Evolutionary conservation across 2,329 filamentous ascomycete genomes (phyloP), one percentile per base, ranked within the genome.

Genomic region (Cordyceps tenuipes): DNA sequence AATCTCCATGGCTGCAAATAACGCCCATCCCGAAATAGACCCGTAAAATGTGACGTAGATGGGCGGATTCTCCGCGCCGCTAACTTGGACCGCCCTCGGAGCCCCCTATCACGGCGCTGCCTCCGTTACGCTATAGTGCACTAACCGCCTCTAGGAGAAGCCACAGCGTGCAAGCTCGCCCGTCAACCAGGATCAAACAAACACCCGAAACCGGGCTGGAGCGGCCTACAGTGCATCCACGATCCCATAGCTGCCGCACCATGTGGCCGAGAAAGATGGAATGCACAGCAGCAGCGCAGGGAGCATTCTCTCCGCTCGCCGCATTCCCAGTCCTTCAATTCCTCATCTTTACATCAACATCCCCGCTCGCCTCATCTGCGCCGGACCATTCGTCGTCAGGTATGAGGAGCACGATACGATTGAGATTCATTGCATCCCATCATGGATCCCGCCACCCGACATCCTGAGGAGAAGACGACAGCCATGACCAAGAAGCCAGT

Each of bases 71-170:
- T 41, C 39, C 41, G 12, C 41, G 29, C 49, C 57, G 34, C 57
- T 59, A 59, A 53, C 4, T 2, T 21, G 43, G 17, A n/a, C n/a
- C 31, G 49, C 57, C 57, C 57, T 44, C 19, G 31, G 41, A 8
- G 57, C 49, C 53, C 53, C 57, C 57, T 59, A 59, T 59, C 57
- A 59, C 39, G 49, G 57, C 46, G 29, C 49, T 48, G 57, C 57
- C 47, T 26, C 55, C 39, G 49, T 34, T 47, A 43, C 57, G 49
- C 57, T 59, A 59, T 36, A 26, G 34, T 5, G 56, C 56, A 52
- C 56, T 58, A 53, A 59, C 39, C 12, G 57, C 34, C 34, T 36
- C 34, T 36, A 36, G 12, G 34, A 10, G n/a, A 52, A 59, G 57
- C 57, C 57, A 59, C 39, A 50, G 46, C 21, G 43, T 57, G 54